Base-by-base conservation (phyloP, 1,284 basidiomycete species). In the Heterobasidion annosum region DNA sequence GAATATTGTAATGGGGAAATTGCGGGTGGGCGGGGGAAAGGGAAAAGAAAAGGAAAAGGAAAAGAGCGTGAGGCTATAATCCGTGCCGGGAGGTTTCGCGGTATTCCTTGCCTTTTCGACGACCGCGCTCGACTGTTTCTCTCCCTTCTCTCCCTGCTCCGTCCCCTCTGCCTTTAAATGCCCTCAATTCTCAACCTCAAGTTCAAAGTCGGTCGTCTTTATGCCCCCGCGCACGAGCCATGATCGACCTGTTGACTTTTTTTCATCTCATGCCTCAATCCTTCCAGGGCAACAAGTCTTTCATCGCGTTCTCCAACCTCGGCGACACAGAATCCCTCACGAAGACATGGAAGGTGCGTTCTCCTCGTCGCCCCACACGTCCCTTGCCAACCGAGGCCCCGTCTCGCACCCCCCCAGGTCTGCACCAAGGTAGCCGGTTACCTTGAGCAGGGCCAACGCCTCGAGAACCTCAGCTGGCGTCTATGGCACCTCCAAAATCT, bases 401-500 rank as follows among this genome's bases (percentile, higher is more conserved):
- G n/a, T 47, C 45, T 19, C 18, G 45, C 4, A 5, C 16, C 34
- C 54, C 48, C 54, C 9, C 53, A 88, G 86, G 87, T 90, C 66
- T 90, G 87, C 71, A 88, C 87, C 43, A 89, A 90, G 73, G 87
- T 90, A 59, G 88, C 89, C 54, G 82, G 86, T 68, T 90, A 82
- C 73, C 85, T 91, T 65, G 88, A 91, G 72, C 88, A 90, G 68
- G 88, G 89, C 53, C 85, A 88, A 68, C 76, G 88, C 53, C 87
- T 91, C 62, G 89, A 91, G 78, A 91, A 91, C 76, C 72, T 91
- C 70, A 85, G 82, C 63, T 91, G 88, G 89, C 79, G 88, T 62
- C 77, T 91, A 69, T 91, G 88, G 88, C 88, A 91, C 67, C 81
- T 91, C 56, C 89, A 91, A 71, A 88, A 83, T 64, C 79, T 91